phyloP scores from a whole-genome alignment of 1,284 basidiomycete genomes.

The Coniophora puteana region DNA sequence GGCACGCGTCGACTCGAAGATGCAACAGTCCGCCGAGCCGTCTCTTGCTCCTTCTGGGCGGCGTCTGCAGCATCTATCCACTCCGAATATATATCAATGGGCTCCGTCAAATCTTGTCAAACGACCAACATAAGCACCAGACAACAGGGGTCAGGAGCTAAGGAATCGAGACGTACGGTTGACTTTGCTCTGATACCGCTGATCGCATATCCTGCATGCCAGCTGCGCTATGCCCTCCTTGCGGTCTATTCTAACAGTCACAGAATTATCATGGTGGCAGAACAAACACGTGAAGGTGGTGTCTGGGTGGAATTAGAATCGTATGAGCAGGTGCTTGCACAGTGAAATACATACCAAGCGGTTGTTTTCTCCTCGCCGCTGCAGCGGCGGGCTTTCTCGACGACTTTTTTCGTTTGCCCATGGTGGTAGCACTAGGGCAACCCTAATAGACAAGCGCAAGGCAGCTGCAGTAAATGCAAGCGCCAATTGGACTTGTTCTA shows the following conservation, averaged over 20 bases:
- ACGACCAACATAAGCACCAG: constrained; percentile 13
- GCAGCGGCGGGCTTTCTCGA: constrained; percentile 64
- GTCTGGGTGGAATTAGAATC: constrained; percentile 39
- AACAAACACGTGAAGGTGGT: constrained; percentile 83
- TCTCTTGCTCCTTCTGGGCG: constrained; percentile 59
- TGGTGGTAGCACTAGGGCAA: constrained; percentile 25
- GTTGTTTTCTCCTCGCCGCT: constrained; percentile 55
- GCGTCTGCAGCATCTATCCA: constrained; percentile 92
- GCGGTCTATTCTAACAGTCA: constrained; percentile 80
- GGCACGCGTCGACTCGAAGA: constrained; percentile 52
- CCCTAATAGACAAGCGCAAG: neutral
- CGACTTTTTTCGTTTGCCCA: constrained; percentile 87
- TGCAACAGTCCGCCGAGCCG: constrained; percentile 48
- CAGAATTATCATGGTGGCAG: constrained; percentile 88
- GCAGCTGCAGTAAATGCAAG: no score
- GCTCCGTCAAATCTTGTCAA: constrained; percentile 72
- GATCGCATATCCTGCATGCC: constrained; percentile 77
- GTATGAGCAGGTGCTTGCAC: constrained; percentile 7
- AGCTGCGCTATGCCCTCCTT: constrained; percentile 79
- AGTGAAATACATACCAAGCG: constrained; percentile 54
- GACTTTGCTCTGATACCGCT: constrained; percentile 79
- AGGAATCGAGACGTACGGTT: constrained; percentile 57
- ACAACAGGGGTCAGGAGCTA: constrained; percentile 11
- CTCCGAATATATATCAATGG: constrained; percentile 88
- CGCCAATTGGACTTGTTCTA: neutral